A percentile compares a stretch with the other conserved stretches of the same genome.
Conservation (phyloP, 768 basidiomycete genomes). For the Sarcodon sp. region DNA sequence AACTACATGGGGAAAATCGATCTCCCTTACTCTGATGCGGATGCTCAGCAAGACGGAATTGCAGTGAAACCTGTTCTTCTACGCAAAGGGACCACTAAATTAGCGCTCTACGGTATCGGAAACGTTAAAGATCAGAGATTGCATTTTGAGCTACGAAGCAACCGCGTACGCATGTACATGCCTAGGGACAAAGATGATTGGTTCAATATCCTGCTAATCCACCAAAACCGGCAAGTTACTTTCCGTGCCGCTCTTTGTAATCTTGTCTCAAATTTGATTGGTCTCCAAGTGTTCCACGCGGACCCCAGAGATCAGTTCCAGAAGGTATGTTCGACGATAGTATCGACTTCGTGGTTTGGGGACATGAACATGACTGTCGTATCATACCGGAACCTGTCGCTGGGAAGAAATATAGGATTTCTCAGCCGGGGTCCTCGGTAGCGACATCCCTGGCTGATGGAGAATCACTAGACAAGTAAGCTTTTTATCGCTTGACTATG, state of each 20-base stretch:
- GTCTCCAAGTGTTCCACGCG: constrained; percentile 70
- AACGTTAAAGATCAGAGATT: constrained; percentile 95
- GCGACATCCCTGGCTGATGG: constrained; percentile 93
- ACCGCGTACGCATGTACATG: constrained; percentile 94
- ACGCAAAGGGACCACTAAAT: constrained; percentile 70
- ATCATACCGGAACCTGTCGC: constrained; percentile 85
- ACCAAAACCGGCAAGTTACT: constrained; percentile 80
- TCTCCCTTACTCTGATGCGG: constrained; percentile 60
- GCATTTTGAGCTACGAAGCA: constrained; percentile 91
- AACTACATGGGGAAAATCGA: constrained; percentile 99
- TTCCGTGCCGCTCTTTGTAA: background rate
- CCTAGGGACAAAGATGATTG: constrained; percentile 82
- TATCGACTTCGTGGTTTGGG: constrained; percentile 91
- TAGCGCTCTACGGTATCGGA: constrained; percentile 93
- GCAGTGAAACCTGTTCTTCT: constrained; percentile 84
- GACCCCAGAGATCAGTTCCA: constrained; percentile 88
- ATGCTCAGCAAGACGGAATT: constrained; percentile 60
- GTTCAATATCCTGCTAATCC: constrained; percentile 90
- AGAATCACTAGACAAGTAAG: constrained; percentile 81
- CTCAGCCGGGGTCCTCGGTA: constrained; percentile 90
- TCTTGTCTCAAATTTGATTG: background rate
- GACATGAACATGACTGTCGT: constrained; percentile 97
- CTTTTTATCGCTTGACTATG: background rate
- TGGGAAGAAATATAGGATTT: constrained; percentile 83
- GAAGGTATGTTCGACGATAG: constrained; percentile 97